A percentile compares a stretch with the other conserved stretches of the same genome.
phyloP scores from a whole-genome alignment of 441 rosid species.

The Populus hybrid region DNA sequence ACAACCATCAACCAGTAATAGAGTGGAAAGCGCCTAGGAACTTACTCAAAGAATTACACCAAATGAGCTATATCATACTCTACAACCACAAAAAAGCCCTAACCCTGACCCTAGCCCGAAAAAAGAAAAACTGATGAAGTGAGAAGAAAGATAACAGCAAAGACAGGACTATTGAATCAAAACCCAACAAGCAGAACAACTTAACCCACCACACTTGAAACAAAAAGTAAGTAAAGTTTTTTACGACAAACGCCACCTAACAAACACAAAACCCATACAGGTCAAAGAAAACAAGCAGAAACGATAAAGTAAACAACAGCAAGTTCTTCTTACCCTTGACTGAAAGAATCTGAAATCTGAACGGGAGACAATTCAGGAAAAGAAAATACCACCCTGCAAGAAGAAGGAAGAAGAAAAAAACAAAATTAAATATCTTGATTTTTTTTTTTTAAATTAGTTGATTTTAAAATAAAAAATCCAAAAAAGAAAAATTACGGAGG shows the following conservation, averaged over 20 bases:
- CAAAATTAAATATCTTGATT: not conserved
- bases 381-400: not conserved
- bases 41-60: not conserved
- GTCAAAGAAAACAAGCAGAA: not conserved
- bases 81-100: not conserved
- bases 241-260: not conserved
- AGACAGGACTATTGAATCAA: not conserved
- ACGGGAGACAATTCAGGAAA: not conserved
- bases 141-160: not conserved
- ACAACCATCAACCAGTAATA: not conserved
- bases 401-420: not conserved
- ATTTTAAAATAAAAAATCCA: too few relatives aligned
- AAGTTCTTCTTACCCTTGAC: conserved; percentile 14
- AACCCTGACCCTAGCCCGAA: not conserved
- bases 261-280: not conserved
- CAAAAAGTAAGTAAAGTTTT: not conserved
- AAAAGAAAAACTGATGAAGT: not conserved
- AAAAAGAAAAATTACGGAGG: conserved; percentile 16
- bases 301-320: not conserved
- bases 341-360: conserved; percentile 12
- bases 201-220: not conserved
- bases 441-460: not conserved
- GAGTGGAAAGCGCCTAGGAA: not conserved
- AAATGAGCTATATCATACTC: too few relatives aligned
- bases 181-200: not conserved